Percentiles rank a stretch among this genome's conserved stretches.
These are phyloP conservation scores for Arctium lappa DNA, from an alignment of 129 eudicot genomes.

Conservation along the genomic window DNA sequence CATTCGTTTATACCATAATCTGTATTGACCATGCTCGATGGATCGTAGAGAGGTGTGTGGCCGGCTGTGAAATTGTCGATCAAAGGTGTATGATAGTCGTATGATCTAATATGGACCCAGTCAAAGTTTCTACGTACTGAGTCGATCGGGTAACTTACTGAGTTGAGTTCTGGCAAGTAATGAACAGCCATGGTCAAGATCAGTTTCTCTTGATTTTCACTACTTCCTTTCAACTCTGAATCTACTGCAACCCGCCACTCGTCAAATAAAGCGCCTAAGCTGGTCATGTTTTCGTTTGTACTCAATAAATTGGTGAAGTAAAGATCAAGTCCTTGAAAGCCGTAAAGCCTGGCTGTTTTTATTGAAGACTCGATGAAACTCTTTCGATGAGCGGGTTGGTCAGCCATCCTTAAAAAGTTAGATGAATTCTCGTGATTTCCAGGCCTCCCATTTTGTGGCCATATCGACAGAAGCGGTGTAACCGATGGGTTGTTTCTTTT, in stretches of 20 bases:
- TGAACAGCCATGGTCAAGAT: constrained; percentile 42
- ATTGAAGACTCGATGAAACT: constrained; percentile 54
- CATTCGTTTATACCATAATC: constrained; percentile 39
- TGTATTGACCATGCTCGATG: constrained; percentile 36
- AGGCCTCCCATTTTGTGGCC: neutral
- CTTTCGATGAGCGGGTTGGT: constrained; percentile 26
- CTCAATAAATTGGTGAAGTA: constrained; percentile 8
- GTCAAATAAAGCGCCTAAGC: constrained; percentile 36
- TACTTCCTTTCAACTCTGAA: constrained; percentile 26
- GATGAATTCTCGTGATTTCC: constrained; percentile 21
- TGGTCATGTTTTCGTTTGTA: constrained; percentile 35
- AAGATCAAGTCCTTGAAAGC: constrained; percentile 58
- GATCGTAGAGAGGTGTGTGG: constrained; percentile 38
- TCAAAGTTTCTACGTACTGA: constrained; percentile 40
- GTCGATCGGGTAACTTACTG: constrained; percentile 33
- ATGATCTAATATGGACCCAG: constrained; percentile 60
- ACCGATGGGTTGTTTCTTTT: constrained; percentile 43
- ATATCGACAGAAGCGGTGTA: constrained; percentile 56
- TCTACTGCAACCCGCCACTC: constrained; percentile 53
- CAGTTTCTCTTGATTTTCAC: neutral
- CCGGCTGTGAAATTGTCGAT: constrained; percentile 15
- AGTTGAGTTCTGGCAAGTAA: constrained; percentile 29
- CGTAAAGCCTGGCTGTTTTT: constrained; percentile 27
- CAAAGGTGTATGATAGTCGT: constrained; percentile 43
- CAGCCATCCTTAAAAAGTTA: constrained; percentile 33